Evolutionary conservation across 1,284 basidiomycete genomes (phyloP).

Genomic region (Ceratobasidium papillatum): DNA sequence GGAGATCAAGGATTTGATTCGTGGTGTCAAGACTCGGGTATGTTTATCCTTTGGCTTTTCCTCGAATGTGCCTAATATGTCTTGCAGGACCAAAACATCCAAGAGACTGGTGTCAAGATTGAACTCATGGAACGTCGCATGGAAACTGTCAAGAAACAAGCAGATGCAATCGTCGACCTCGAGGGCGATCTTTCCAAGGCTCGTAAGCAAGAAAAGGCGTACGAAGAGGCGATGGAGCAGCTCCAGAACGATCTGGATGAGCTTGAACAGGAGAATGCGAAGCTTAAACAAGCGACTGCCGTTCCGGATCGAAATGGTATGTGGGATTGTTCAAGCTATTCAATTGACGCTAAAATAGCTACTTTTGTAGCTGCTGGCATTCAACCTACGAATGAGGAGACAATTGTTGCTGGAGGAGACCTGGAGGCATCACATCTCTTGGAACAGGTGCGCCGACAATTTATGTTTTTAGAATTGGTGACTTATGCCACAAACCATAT

Average conservation of each 20-base stretch:
- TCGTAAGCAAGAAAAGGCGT: constrained; percentile 85
- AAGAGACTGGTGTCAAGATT: constrained; percentile 91
- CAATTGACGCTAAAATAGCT: not conserved
- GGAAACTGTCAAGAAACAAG: constrained; percentile 85
- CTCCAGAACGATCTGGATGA: constrained; percentile 88
- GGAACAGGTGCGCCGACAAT: constrained; percentile 69
- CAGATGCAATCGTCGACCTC: constrained; percentile 82
- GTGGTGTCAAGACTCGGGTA: too few relatives aligned
- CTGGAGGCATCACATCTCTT: constrained; percentile 85
- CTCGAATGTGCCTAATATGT: not conserved
- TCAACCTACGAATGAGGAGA: constrained; percentile 67
- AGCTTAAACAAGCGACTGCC: constrained; percentile 73
- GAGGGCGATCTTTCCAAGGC: constrained; percentile 82
- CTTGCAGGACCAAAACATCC: constrained; percentile 77
- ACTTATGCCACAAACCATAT: constrained; percentile 30
- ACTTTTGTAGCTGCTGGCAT: constrained; percentile 56
- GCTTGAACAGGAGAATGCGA: constrained; percentile 86
- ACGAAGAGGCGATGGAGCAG: constrained; percentile 93
- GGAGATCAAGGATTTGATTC: too few relatives aligned
- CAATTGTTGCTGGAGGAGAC: constrained; percentile 73
- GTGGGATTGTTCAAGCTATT: constrained; percentile 44
- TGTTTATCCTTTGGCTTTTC: constrained; percentile 37
- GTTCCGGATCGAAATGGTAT: constrained; percentile 72
- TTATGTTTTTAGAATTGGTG: not conserved
- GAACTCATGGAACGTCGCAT: constrained; percentile 93